phyloP scores from a whole-genome alignment of 495 filamentous ascomycete species.

The Penicillium atrosanguineum region DNA sequence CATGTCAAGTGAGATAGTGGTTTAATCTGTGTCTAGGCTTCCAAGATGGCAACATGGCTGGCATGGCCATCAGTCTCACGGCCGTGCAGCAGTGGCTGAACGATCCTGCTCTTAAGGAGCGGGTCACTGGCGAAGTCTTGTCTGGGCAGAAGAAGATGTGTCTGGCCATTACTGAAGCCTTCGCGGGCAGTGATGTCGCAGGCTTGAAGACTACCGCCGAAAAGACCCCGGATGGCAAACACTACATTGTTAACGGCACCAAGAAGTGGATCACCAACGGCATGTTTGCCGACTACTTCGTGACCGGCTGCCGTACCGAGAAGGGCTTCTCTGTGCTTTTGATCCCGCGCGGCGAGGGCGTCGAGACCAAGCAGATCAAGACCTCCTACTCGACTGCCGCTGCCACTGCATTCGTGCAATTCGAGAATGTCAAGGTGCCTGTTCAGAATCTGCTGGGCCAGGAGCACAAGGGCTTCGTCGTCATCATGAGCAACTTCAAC shows the following conservation, averaged over 20 bases:
- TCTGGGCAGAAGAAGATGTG: constrained; percentile 84
- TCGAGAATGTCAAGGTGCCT: constrained; percentile 84
- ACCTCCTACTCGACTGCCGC: constrained; percentile 80
- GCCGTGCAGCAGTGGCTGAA: constrained; percentile 78
- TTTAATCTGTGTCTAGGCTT: constrained; percentile 35
- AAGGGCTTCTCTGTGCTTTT: constrained; percentile 80
- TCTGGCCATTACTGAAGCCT: constrained; percentile 85
- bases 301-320: constrained; percentile 74
- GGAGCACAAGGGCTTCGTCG: constrained; percentile 83
- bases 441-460: constrained; percentile 74
- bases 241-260: constrained; percentile 84
- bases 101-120: constrained; percentile 62
- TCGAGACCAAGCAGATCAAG: constrained; percentile 80
- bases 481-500: constrained; percentile 89
- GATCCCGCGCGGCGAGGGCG: constrained; percentile 65
- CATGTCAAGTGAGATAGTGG: not conserved
- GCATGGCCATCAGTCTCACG: constrained; percentile 81
- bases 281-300: constrained; percentile 80
- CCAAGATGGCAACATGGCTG: constrained; percentile 63
- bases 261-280: constrained; percentile 97
- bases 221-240: constrained; percentile 78
- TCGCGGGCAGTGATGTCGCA: constrained; percentile 84
- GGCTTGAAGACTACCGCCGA: constrained; percentile 76
- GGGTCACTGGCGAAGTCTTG: constrained; percentile 68
- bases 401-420: constrained; percentile 77